Percentiles rank a stretch among this genome's conserved stretches.
Conservation (phyloP, 495 filamentous ascomycete genomes). For the Trichoderma erinaceum region DNA sequence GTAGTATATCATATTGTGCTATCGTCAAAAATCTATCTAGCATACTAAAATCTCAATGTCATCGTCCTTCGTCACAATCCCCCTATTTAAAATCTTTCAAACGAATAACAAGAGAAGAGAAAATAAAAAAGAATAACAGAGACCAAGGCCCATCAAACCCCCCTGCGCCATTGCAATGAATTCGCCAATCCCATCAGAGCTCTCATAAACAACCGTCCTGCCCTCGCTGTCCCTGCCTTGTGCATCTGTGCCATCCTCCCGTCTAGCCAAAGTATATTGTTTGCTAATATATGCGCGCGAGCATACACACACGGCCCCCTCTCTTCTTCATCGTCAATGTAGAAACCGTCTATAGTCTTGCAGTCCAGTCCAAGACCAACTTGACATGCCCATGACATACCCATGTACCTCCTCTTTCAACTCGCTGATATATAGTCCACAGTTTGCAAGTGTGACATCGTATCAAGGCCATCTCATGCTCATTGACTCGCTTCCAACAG, state of each 20-base stretch:
- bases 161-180: slow-evolving; percentile 11
- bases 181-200: slow-evolving; percentile 9
- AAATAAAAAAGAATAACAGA: neutral
- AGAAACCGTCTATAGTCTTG: neutral
- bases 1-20: slow-evolving; percentile 4
- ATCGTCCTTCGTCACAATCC: neutral
- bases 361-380: neutral
- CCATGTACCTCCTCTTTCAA: neutral
- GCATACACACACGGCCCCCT: neutral
- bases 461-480: neutral
- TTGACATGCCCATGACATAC: neutral
- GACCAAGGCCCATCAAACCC: neutral
- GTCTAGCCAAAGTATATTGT: neutral
- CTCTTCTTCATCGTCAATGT: neutral
- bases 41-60: neutral
- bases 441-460: neutral
- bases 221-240: neutral
- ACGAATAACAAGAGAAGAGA: neutral
- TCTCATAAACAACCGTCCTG: neutral
- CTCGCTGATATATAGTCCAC: neutral
- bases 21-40: neutral
- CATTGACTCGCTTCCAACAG: neutral
- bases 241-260: neutral
- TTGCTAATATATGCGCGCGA: neutral
- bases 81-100: neutral